These are phyloP conservation scores for Trichophyton benhamiae DNA, from an alignment of 2,329 filamentous ascomycete species.

Conservation along the genomic window DNA sequence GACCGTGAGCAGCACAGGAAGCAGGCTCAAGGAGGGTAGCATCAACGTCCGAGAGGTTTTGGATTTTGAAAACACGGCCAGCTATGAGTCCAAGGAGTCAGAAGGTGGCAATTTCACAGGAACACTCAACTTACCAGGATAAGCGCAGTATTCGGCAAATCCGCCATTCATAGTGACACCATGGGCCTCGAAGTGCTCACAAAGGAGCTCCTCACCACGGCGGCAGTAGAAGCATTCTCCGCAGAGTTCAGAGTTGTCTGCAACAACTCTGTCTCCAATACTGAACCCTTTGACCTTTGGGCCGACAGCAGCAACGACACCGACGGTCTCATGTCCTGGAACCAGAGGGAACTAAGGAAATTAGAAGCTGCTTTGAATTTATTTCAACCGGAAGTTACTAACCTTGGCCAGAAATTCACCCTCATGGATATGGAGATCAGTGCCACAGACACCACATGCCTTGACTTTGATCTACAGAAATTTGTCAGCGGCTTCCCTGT, in stretches of 20 bases:
- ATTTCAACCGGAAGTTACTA: slow-evolving; percentile 11
- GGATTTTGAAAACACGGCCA: slow-evolving; percentile 50
- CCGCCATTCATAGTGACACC: slow-evolving; percentile 50
- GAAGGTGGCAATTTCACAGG: neutral
- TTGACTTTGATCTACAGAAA: slow-evolving; percentile 49
- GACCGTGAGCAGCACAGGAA: slow-evolving; percentile 55
- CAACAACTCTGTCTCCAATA: slow-evolving; percentile 52
- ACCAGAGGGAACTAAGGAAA: slow-evolving; percentile 48
- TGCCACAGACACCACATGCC: slow-evolving; percentile 52
- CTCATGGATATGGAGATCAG: slow-evolving; percentile 45
- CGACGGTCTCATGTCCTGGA: slow-evolving; percentile 57
- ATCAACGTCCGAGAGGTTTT: slow-evolving; percentile 53
- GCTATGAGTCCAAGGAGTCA: slow-evolving; percentile 21
- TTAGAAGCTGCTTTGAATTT: neutral
- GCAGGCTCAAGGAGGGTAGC: slow-evolving; percentile 57
- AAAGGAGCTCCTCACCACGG: slow-evolving; percentile 54
- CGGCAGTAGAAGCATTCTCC: slow-evolving; percentile 63
- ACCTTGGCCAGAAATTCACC: slow-evolving; percentile 52
- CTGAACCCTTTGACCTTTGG: slow-evolving; percentile 48
- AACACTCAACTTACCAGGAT: slow-evolving; percentile 26
- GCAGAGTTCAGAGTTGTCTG: slow-evolving; percentile 47
- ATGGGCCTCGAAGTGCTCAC: slow-evolving; percentile 56
- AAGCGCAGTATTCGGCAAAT: slow-evolving; percentile 57
- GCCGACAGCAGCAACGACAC: slow-evolving; percentile 48
- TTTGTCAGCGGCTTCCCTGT: slow-evolving; percentile 10